These are phyloP conservation scores for Lavandula angustifolia DNA, from an alignment of 257 asterid species.

Conservation along the genomic window DNA sequence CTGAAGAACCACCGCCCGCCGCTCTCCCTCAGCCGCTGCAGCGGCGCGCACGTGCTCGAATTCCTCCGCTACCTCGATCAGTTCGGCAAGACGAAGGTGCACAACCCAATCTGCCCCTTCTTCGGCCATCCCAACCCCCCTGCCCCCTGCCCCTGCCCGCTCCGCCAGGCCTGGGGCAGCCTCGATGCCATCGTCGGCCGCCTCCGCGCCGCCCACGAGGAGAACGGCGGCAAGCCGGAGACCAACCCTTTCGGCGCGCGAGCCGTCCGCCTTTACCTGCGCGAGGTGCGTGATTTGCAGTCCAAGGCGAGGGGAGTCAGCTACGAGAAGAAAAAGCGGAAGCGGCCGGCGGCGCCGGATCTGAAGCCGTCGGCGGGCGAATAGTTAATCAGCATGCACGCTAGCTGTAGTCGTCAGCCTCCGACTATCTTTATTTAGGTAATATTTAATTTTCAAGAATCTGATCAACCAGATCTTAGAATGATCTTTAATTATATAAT, in stretches of 20 bases:
- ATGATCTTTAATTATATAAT: not conserved
- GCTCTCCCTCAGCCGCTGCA: conserved; percentile 47
- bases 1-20: conserved; percentile 51
- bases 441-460: not conserved
- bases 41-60: conserved; percentile 52
- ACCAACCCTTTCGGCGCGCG: conserved; percentile 49
- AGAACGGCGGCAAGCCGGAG: conserved; percentile 50
- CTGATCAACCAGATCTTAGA: not conserved
- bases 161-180: conserved; percentile 62
- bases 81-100: conserved; percentile 49
- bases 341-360: conserved; percentile 29
- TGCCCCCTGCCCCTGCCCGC: conserved; percentile 56
- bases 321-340: conserved; percentile 52
- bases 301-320: conserved; percentile 52
- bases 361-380: conserved; percentile 30
- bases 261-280: conserved; percentile 46
- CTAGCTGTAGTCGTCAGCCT: not conserved
- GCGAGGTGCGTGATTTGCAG: conserved; percentile 50
- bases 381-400: conserved; percentile 12
- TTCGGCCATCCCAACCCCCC: conserved; percentile 54
- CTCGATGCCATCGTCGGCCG: conserved; percentile 53
- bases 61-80: conserved; percentile 50
- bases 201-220: conserved; percentile 53
- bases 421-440: not conserved
- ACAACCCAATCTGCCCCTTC: conserved; percentile 43